Percentiles rank a stretch among this genome's conserved stretches.
Evolutionary conservation across 2,329 filamentous ascomycete genomes (phyloP).

Genomic region (Dactylellina sp.): DNA sequence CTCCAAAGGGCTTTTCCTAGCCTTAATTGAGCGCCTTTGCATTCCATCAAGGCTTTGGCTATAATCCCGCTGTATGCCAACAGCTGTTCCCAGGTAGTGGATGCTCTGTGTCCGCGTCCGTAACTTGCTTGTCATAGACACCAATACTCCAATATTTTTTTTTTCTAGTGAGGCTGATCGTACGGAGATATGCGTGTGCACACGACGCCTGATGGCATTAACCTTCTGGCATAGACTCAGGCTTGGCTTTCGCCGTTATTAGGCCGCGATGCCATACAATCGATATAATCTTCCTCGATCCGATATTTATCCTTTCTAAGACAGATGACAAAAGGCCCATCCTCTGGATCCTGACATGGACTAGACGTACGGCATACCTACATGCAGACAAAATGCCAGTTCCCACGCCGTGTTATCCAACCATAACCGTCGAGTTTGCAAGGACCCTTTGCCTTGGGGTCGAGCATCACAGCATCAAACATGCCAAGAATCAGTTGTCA

Average conservation of each 20-base stretch:
- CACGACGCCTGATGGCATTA: slow-evolving; percentile 14
- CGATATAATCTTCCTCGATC: background rate
- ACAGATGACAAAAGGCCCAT: slow-evolving; percentile 3
- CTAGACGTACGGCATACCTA: slow-evolving; percentile 9
- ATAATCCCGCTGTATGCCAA: too few relatives aligned
- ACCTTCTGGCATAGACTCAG: background rate
- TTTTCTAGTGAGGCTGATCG: too few relatives aligned
- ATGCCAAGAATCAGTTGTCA: slow-evolving; percentile 39
- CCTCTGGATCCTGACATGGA: slow-evolving; percentile 31
- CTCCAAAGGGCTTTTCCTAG: slow-evolving; percentile 1
- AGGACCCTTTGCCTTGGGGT: slow-evolving; percentile 44
- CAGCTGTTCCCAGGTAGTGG: too few relatives aligned
- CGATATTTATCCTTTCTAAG: slow-evolving; percentile 8
- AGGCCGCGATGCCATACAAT: slow-evolving; percentile 24
- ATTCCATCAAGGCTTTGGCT: background rate
- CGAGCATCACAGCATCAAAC: slow-evolving; percentile 53
- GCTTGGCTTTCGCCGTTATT: too few relatives aligned
- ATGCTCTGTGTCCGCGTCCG: too few relatives aligned
- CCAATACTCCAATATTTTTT: too few relatives aligned
- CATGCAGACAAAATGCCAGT: slow-evolving; percentile 24
- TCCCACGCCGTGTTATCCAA: slow-evolving; percentile 17
- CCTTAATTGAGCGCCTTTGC: background rate
- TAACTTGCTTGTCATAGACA: too few relatives aligned
- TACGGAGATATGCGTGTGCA: too few relatives aligned
- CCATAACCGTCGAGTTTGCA: slow-evolving; percentile 5